A percentile compares a stretch with the other conserved stretches of the same genome.
phyloP scores from a whole-genome alignment of 306 rosid species.

The Heteromeles arbutifolia region DNA sequence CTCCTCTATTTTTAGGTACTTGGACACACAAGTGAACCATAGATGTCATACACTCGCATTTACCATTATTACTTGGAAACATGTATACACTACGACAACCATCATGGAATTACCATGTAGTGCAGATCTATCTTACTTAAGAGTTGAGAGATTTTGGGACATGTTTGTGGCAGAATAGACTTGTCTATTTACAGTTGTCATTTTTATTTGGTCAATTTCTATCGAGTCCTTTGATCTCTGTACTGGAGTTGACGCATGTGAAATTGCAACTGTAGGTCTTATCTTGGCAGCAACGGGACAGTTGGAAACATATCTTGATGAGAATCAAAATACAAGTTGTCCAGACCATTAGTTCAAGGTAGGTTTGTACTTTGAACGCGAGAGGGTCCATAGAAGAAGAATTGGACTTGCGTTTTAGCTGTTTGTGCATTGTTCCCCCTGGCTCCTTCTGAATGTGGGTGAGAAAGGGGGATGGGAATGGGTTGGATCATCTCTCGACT shows the following conservation, averaged over 20 bases:
- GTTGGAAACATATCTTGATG: constrained; percentile 52
- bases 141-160: background rate
- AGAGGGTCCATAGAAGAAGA: background rate
- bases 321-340: constrained; percentile 49
- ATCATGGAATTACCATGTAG: background rate
- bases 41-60: background rate
- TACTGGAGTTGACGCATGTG: constrained; percentile 2
- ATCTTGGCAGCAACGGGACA: constrained; percentile 79
- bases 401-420: background rate
- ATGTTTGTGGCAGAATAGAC: background rate
- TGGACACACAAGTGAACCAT: background rate
- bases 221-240: background rate
- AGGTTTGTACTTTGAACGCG: background rate
- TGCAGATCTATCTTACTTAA: background rate
- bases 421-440: background rate
- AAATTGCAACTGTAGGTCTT: constrained; percentile 56
- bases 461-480: background rate
- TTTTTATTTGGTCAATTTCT: background rate
- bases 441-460: background rate
- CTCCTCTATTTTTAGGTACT: constrained; percentile 82
- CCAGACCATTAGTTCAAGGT: constrained; percentile 23
- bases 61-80: background rate
- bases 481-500: background rate
- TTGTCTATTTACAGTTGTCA: background rate
- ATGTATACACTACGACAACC: background rate